phyloP scores from a whole-genome alignment of 169 alveolate genomes.

The Plasmodium adleri region DNA sequence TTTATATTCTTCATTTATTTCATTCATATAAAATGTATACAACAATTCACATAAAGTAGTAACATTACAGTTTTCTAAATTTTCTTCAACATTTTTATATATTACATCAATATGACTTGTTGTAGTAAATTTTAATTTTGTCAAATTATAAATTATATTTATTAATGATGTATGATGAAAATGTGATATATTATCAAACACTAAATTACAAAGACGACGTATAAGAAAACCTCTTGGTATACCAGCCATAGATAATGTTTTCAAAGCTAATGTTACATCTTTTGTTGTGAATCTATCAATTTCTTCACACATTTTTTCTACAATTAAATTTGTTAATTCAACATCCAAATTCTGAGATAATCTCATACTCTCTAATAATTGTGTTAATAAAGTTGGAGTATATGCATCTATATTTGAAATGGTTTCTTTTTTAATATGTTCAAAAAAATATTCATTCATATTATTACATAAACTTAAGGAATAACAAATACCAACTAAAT shows the following conservation, averaged over 20 bases:
- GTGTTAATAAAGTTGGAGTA: conserved; percentile 77
- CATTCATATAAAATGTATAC: conserved; percentile 74
- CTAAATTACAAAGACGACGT: conserved; percentile 71
- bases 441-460: conserved; percentile 76
- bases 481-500: conserved; percentile 73
- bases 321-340: conserved; percentile 72
- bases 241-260: conserved; percentile 77
- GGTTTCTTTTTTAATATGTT: conserved; percentile 75
- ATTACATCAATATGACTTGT: conserved; percentile 68
- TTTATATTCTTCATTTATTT: conserved; percentile 76
- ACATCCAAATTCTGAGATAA: conserved; percentile 73
- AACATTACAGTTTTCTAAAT: conserved; percentile 53
- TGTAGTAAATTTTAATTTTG: conserved; percentile 73
- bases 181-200: conserved; percentile 74
- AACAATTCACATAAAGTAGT: conserved; percentile 67
- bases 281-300: conserved; percentile 74
- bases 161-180: conserved; percentile 65
- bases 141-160: conserved; percentile 68
- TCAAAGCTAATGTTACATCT: conserved; percentile 72
- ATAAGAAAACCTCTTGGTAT: conserved; percentile 75
- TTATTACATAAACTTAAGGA: conserved; percentile 74
- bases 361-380: conserved; percentile 76
- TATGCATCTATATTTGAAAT: conserved; percentile 72
- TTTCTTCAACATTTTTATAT: conserved; percentile 75
- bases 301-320: conserved; percentile 78